Conservation (phyloP, 176 grass and related monocot species). For the Themeda triandra region DNA sequence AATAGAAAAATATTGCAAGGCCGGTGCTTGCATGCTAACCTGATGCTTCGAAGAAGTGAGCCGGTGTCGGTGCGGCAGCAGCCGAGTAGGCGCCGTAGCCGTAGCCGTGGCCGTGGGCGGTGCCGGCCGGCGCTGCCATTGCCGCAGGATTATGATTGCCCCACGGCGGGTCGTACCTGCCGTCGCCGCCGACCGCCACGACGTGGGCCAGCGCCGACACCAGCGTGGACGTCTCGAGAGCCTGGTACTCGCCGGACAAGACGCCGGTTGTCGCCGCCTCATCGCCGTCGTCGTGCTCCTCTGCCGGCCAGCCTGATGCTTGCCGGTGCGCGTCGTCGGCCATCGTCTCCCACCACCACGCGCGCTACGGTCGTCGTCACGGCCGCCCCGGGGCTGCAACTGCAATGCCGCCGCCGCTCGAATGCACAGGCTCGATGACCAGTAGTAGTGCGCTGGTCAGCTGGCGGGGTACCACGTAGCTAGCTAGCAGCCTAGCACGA, state of each 20-base stretch:
- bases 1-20: background rate
- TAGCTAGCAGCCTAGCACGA: background rate
- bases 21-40: constrained; percentile 11
- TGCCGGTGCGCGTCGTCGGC: background rate
- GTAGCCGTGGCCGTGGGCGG: background rate
- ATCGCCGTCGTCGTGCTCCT: background rate
- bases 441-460: background rate
- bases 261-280: background rate
- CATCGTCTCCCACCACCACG: background rate
- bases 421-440: background rate
- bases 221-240: constrained; percentile 61
- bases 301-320: background rate
- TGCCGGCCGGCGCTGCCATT: background rate
- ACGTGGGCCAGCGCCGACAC: constrained; percentile 68
- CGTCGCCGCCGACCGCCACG: constrained; percentile 24
- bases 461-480: background rate
- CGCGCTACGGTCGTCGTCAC: background rate
- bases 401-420: constrained; percentile 19
- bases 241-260: constrained; percentile 51
- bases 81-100: background rate
- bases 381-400: background rate
- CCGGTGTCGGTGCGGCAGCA: constrained; percentile 9
- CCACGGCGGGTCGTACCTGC: background rate
- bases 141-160: background rate
- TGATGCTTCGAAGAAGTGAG: constrained; percentile 17